Percentiles rank a stretch among this genome's conserved stretches.
Conservation (phyloP, 2,329 filamentous ascomycete species). For the Nakataea oryzae region DNA sequence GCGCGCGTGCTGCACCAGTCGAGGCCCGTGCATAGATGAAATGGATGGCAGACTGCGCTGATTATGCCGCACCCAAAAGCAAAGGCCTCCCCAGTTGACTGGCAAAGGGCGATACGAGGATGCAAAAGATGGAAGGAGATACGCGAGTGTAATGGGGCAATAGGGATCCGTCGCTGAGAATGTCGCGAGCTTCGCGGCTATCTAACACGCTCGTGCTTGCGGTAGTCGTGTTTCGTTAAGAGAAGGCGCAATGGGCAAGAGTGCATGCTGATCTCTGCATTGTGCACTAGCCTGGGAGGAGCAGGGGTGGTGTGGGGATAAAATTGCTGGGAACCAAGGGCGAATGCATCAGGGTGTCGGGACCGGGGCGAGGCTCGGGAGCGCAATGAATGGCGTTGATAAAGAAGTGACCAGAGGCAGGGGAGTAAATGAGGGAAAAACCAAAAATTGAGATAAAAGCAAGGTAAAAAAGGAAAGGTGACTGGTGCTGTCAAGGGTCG, state of each 20-base stretch:
- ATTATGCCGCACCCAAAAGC: too few species aligned
- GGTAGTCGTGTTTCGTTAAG: not conserved
- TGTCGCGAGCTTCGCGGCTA: not conserved
- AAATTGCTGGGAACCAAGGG: not conserved
- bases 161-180: not conserved
- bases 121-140: not conserved
- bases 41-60: too few species aligned
- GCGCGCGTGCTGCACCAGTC: not conserved
- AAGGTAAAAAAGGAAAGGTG: not conserved
- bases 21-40: not conserved
- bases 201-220: not conserved
- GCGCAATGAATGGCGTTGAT: too few species aligned
- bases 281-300: not conserved
- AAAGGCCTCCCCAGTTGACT: too few species aligned
- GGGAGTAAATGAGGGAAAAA: not conserved
- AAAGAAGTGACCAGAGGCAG: not conserved
- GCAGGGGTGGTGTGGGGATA: not conserved
- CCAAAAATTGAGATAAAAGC: not conserved
- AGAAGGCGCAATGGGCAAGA: not conserved
- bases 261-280: constrained; percentile 1
- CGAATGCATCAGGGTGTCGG: not conserved
- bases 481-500: not conserved
- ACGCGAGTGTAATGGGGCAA: not conserved
- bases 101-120: too few species aligned
- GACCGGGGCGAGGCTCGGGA: too few species aligned